phyloP scores from a whole-genome alignment of 768 basidiomycete species.

The Chalciporus pseudorubinellus region DNA sequence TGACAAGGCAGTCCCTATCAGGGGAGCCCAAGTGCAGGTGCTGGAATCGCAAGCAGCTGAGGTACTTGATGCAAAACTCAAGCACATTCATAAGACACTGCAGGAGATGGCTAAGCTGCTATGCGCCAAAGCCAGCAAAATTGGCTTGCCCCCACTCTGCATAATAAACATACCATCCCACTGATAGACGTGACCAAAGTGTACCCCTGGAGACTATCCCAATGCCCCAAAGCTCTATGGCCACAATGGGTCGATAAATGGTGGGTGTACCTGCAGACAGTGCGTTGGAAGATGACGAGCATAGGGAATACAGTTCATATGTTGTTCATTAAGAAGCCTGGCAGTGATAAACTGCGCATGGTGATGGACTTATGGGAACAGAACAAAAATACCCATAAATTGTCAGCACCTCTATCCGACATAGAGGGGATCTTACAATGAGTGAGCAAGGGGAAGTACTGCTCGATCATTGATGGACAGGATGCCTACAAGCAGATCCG shows the following conservation, averaged over 20 bases:
- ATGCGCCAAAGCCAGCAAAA: neutral
- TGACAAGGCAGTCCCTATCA: neutral
- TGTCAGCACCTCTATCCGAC: constrained; percentile 16
- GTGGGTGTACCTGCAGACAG: neutral
- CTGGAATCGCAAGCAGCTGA: neutral
- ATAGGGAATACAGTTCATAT: no score
- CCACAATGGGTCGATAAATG: neutral
- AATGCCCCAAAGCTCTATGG: neutral
- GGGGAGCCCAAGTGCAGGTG: neutral
- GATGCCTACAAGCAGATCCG: no score
- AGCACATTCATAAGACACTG: neutral
- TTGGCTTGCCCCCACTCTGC: neutral
- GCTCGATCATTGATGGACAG: constrained; percentile 11
- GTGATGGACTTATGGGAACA: constrained; percentile 12
- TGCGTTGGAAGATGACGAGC: neutral
- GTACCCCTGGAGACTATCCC: neutral
- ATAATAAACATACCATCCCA: constrained; percentile 2
- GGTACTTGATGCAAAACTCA: neutral
- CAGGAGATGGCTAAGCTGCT: neutral
- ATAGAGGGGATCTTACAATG: constrained; percentile 13
- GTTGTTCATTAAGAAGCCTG: neutral
- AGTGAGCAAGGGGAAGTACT: neutral
- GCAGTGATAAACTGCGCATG: neutral
- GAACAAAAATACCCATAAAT: no score
- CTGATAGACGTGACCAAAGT: neutral